Evolutionary conservation across 305 asterid genomes (phyloP), one percentile per base, ranked within the genome.

Genomic region (Rubia balearica): DNA sequence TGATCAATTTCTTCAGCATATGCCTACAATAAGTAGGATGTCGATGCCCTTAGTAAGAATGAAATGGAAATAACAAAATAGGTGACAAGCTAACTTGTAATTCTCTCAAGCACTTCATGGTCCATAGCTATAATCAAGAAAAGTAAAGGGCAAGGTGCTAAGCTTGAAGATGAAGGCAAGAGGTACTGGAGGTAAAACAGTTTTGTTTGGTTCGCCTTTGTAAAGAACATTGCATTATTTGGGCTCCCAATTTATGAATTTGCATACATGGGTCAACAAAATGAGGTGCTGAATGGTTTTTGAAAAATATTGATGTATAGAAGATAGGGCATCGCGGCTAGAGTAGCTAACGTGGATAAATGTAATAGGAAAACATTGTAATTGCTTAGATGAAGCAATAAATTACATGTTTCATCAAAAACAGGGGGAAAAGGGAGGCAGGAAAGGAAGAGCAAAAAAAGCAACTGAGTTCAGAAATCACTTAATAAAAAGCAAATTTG

Each of bases 1-100:
- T 87, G 85, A 73, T 94, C 97, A 5, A 91, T 78, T 86, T 94
- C 99, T 75, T 79, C 81, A 21, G 92, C 98, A 87, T 91, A 91
- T 72, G 89, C 95, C 99, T 94, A 80, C 70, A 80, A 71, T 78
- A 65, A 64, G 66, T 49, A 45, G 74, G 67, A 40, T 41, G 46
- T 51, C 10, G 14, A 43, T 11, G 59, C 69, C 49, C 45, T 40
- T 24, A 57, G 42, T 73, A 67, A 42, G 63, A 43, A 17, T 67
- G 64, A 42, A 46, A n/a, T 41, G 51, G 8, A 60, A 27, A 12
- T 2, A 12, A 59, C 7, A 2, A 27, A 10, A n/a, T 17, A 73
- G 21, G 16, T 5, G 33, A 6, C 4, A 10, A 9, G 10, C 19
- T 41, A 68, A 21, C 0, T 38, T 53, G 7, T 2, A 24, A 13